A percentile compares a stretch with the other conserved stretches of the same genome.
These are phyloP conservation scores for Lepiota venenata DNA, from an alignment of 768 basidiomycete species.

Conservation along the genomic window DNA sequence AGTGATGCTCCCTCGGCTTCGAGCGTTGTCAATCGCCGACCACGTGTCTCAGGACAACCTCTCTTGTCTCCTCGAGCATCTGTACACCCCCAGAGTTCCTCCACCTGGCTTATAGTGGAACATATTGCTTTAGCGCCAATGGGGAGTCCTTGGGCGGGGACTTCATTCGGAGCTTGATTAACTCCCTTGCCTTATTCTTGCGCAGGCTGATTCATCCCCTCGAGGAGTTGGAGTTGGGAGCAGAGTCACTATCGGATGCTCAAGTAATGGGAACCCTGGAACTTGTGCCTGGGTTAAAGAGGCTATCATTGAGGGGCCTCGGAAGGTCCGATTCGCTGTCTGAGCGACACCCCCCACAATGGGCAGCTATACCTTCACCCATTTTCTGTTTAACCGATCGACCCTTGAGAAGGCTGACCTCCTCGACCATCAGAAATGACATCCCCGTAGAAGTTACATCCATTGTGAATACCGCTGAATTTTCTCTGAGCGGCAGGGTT, in stretches of 20 bases:
- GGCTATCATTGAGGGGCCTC: background rate
- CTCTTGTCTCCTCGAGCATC: background rate
- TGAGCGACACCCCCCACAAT: background rate
- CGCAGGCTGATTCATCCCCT: background rate
- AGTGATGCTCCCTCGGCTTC: background rate
- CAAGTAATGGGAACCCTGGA: background rate
- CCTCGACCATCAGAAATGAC: no score
- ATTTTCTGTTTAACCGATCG: background rate
- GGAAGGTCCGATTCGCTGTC: background rate
- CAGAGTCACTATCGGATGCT: background rate
- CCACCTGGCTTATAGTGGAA: background rate
- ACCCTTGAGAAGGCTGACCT: no score
- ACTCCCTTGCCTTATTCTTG: background rate
- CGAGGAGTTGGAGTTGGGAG: background rate
- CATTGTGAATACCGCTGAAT: no score
- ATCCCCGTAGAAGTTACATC: no score
- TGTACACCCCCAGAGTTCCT: background rate
- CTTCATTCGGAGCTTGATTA: background rate
- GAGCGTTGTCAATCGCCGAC: background rate
- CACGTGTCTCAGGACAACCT: background rate
- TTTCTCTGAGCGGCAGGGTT: no score
- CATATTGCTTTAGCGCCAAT: background rate
- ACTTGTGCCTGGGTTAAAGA: conserved; percentile 1
- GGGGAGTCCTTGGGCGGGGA: background rate
- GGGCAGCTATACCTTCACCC: background rate